phyloP scores from a whole-genome alignment of 1,284 basidiomycete genomes.

The Cutaneotrichosporon cyanovorans region DNA sequence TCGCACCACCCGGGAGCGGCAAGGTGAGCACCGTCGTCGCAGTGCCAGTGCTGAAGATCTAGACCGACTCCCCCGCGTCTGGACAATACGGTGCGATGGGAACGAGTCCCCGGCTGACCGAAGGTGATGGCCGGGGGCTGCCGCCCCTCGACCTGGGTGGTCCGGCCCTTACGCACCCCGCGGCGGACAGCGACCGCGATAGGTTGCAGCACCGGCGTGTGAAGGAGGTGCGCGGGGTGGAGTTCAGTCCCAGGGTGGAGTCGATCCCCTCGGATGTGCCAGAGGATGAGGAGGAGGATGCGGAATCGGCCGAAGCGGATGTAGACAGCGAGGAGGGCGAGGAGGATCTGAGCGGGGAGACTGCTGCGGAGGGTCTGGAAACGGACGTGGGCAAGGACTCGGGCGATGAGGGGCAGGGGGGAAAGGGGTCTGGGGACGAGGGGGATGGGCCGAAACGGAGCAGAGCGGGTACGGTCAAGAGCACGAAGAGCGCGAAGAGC shows the following conservation, averaged over 20 bases:
- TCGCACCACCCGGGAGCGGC: too few relatives aligned
- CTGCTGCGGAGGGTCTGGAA: neutral
- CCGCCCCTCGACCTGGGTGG: constrained; percentile 40
- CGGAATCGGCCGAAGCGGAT: neutral
- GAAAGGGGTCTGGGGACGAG: neutral
- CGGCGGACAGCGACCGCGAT: neutral
- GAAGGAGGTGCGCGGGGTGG: constrained; percentile 1
- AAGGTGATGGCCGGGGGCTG: neutral
- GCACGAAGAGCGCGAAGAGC: too few relatives aligned
- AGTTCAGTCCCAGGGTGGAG: constrained; percentile 8
- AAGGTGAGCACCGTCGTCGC: too few relatives aligned
- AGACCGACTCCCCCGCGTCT: neutral
- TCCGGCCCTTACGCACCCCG: constrained; percentile 6
- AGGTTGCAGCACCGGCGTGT: neutral
- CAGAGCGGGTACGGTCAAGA: too few relatives aligned
- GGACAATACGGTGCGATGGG: constrained; percentile 31
- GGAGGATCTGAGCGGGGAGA: neutral
- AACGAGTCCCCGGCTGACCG: constrained; percentile 20
- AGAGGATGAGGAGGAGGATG: neutral
- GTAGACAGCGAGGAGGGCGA: neutral
- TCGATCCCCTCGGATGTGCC: constrained; percentile 1
- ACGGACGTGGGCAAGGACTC: neutral
- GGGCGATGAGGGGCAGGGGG: neutral
- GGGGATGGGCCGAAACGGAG: too few relatives aligned
- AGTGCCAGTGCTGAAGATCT: neutral